Conservation (phyloP, 2,329 filamentous ascomycete genomes). For the Clonostachys rhizophaga region DNA sequence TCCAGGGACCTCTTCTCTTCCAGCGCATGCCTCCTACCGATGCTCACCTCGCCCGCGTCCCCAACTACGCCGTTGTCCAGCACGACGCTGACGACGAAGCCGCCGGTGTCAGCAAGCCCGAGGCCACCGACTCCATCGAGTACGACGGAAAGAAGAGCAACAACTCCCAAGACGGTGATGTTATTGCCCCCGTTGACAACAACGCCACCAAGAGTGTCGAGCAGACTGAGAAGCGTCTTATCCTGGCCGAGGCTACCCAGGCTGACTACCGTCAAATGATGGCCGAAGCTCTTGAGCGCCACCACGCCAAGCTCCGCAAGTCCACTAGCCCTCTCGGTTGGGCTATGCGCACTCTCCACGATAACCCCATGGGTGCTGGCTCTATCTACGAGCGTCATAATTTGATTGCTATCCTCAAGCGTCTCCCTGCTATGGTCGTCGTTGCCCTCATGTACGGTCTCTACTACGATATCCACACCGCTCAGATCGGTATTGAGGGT, state of each 20-base stretch:
- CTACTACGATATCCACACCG: constrained; percentile 78
- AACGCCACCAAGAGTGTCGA: constrained; percentile 16
- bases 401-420: constrained; percentile 56
- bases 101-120: constrained; percentile 19
- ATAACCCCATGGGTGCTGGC: constrained; percentile 69
- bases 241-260: constrained; percentile 38
- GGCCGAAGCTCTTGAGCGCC: constrained; percentile 48
- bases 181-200: constrained; percentile 27
- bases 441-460: constrained; percentile 65
- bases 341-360: constrained; percentile 73
- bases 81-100: constrained; percentile 46
- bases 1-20: constrained; percentile 61
- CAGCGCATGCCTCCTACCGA: constrained; percentile 49
- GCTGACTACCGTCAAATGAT: constrained; percentile 57
- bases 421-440: constrained; percentile 64
- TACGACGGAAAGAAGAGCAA: constrained; percentile 15
- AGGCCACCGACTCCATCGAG: constrained; percentile 2
- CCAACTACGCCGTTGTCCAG: constrained; percentile 75
- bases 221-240: not conserved
- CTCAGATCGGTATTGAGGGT: constrained; percentile 64
- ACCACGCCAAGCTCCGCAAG: constrained; percentile 60
- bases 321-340: constrained; percentile 68
- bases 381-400: constrained; percentile 72
- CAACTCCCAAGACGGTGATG: constrained; percentile 35
- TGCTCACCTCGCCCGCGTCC: constrained; percentile 47